Evolutionary conservation across 2,329 filamentous ascomycete genomes (phyloP), one percentile per base, ranked within the genome.

Genomic region (Drechslerella stenobrocha): DNA sequence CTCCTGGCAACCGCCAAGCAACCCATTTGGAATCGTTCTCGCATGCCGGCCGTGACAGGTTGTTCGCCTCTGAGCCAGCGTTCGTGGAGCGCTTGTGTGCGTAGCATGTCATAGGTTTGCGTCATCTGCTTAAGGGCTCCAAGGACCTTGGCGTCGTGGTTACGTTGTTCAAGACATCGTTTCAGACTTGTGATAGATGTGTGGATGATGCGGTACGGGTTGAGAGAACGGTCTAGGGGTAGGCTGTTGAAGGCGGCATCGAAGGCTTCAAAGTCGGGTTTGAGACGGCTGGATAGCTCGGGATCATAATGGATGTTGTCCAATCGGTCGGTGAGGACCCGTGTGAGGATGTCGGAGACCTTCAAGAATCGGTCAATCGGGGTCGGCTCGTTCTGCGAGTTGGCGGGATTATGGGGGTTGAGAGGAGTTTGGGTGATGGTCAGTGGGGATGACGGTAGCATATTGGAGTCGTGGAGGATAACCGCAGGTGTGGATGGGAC

Each of bases 191-290:
- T 34, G 20, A 65, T 26, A 2, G 59, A 26, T 15, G 47, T 24
- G 35, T 44, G 52, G 46, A 65, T 47, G 22, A 65, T 30, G 3
- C 52, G 45, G 15, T 57, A 24, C 2, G 59, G 52, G 20, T 65
- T 56, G 2, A 65, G 9, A 4, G 24, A 23, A 13, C 46, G 52
- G 2, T 57, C 52, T 28, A 46, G 52, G 1, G 46, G 52, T 3
- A 65, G 26, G 2, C 18, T 13, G 7, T 65, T 57, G 28, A 52
- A 65, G 2, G 59, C 46, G 3, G 45, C 24, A 5, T 65, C 52
- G 40, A 65, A 22, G 15, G 57, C 59, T 24, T 57, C 59, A 22
- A 65, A 65, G 47, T 65, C 59, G 9, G 52, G 47, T 22, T 57
- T 51, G 32, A 65, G 28, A 22, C 59, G 59, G 18, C 35, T 45